These are phyloP conservation scores for Sporothrix euskadiensis DNA, from an alignment of 2,329 filamentous ascomycete genomes.

Conservation along the genomic window DNA sequence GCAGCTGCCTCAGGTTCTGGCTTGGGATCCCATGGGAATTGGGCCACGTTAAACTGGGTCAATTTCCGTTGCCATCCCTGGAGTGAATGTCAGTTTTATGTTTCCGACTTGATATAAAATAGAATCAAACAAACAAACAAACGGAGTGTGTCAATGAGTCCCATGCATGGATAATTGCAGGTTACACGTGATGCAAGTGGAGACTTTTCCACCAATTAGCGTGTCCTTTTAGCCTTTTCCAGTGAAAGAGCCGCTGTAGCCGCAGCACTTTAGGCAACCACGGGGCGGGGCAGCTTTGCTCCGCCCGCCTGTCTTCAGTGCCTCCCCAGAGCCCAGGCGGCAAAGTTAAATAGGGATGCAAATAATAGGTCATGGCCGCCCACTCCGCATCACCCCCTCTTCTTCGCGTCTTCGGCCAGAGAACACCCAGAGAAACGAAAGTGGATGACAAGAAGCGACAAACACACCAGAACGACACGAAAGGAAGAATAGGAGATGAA, in stretches of 20 bases:
- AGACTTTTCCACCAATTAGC: slow-evolving; percentile 21
- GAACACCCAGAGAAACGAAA: not conserved
- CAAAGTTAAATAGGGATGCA: slow-evolving; percentile 56
- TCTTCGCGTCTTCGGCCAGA: not conserved
- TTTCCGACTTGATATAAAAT: not conserved
- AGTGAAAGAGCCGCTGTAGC: not conserved
- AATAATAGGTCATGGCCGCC: slow-evolving; percentile 57
- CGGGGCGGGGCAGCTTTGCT: slow-evolving; percentile 7
- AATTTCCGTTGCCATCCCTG: slow-evolving; percentile 96
- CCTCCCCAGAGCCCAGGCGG: not conserved
- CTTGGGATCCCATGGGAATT: slow-evolving; percentile 94
- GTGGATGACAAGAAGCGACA: not conserved
- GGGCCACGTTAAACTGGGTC: slow-evolving; percentile 77
- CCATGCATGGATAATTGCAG: not conserved
- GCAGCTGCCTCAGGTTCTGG: slow-evolving; percentile 56
- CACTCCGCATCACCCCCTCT: slow-evolving; percentile 44
- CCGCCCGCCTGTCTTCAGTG: not conserved
- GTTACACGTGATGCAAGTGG: slow-evolving; percentile 5
- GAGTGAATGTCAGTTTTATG: slow-evolving; percentile 24
- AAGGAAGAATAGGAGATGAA: not conserved
- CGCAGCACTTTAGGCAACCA: slow-evolving; percentile 9
- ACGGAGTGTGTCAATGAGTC: not conserved
- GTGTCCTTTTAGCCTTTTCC: not conserved
- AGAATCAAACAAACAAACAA: not conserved
- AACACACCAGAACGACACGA: not conserved